Conservation (phyloP, 116 monocot species). For the Zostera marina region DNA sequence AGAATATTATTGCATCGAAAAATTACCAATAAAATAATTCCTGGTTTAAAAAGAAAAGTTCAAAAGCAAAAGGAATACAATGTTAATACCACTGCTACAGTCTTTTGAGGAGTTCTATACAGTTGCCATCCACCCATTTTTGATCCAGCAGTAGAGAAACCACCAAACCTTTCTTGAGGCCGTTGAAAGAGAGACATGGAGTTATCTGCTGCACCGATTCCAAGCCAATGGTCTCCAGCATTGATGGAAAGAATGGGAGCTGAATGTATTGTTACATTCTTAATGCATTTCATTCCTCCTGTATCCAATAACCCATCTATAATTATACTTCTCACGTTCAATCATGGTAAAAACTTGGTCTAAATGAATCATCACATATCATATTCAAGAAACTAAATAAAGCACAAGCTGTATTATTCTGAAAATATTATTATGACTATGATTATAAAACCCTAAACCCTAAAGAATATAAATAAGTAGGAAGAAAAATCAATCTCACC, state of each 20-base stretch:
- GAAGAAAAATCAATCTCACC: constrained; percentile 28
- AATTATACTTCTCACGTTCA: too few species aligned
- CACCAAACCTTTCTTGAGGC: constrained; percentile 86
- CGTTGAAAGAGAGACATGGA: constrained; percentile 96
- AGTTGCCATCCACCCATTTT: constrained; percentile 95
- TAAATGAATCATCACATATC: too few species aligned
- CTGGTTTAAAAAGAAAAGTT: not conserved
- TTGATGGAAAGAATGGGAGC: constrained; percentile 76
- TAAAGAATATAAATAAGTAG: not conserved
- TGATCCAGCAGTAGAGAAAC: constrained; percentile 66
- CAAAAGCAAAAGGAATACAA: not conserved
- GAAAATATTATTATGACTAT: not conserved
- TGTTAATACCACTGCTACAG: constrained; percentile 67
- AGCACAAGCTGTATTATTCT: not conserved
- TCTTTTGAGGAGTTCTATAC: constrained; percentile 89
- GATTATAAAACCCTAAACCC: not conserved
- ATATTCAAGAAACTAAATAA: not conserved
- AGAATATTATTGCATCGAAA: too few species aligned
- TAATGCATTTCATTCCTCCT: constrained; percentile 81
- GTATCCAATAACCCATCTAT: not conserved
- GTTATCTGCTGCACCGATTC: constrained; percentile 92
- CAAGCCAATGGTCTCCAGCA: constrained; percentile 94
- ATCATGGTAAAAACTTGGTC: too few species aligned
- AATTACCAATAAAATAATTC: too few species aligned
- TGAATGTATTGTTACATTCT: constrained; percentile 67